phyloP scores from a whole-genome alignment of 768 basidiomycete genomes.

The Tricholoma flavovirens region DNA sequence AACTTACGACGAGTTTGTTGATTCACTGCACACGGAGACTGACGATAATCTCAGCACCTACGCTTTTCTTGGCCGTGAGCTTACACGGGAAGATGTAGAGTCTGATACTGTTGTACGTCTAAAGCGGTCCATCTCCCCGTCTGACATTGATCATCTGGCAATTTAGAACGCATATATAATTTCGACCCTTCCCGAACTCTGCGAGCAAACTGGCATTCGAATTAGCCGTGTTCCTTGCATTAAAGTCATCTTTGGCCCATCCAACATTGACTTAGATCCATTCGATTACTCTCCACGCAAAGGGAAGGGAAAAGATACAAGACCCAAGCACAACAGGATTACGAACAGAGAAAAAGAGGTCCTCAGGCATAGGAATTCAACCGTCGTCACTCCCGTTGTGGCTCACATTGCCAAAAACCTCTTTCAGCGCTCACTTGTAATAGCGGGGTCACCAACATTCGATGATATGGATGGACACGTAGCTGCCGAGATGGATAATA shows the following conservation, averaged over 20 bases:
- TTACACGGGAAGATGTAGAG: conserved; percentile 25
- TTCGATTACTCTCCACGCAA: background rate
- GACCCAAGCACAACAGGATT: conserved; percentile 17
- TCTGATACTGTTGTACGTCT: conserved; percentile 41
- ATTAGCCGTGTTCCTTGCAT: conserved; percentile 40
- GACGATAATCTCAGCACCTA: conserved; percentile 15
- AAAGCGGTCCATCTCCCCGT: background rate
- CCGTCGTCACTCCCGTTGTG: conserved; percentile 43
- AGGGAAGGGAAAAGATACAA: conserved; percentile 5
- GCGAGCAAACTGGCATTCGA: conserved; percentile 18
- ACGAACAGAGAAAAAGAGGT: conserved; percentile 19
- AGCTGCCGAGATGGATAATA: conserved; percentile 21
- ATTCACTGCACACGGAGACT: conserved; percentile 24
- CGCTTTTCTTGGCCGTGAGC: background rate
- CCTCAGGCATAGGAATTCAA: conserved; percentile 24
- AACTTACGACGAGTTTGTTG: conserved; percentile 35
- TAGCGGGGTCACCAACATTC: conserved; percentile 26
- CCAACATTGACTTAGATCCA: conserved; percentile 18
- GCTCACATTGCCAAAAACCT: conserved; percentile 40
- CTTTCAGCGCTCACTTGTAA: conserved; percentile 39
- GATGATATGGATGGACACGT: conserved; percentile 25
- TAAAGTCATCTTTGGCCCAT: conserved; percentile 24
- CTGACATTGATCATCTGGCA: background rate
- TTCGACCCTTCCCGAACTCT: conserved; percentile 33
- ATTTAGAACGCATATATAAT: conserved; percentile 41